phyloP scores from a whole-genome alignment of 2,329 filamentous ascomycete species.

The Fusarium vanettenii region DNA sequence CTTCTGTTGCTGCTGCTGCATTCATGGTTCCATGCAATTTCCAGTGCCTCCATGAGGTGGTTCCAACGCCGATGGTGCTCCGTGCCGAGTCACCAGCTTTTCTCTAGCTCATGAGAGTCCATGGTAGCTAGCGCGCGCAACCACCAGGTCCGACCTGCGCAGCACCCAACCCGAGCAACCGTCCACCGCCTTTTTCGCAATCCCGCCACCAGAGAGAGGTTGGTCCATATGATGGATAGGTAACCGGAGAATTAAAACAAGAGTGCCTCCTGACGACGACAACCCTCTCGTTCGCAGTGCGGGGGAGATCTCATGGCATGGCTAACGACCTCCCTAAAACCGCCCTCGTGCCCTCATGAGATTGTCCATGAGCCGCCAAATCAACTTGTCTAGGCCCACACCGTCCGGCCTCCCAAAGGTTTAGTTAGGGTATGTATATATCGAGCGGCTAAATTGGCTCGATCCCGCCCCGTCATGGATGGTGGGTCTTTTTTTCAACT shows the following conservation, averaged over 20 bases:
- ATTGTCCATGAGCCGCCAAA: constrained; percentile 15
- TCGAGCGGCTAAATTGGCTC: constrained; percentile 43
- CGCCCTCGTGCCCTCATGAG: constrained; percentile 22
- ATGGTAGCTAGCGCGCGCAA: constrained; percentile 29
- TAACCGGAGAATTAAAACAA: neutral
- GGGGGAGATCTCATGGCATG: constrained; percentile 17
- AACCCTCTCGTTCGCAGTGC: constrained; percentile 3
- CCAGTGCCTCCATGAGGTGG: constrained; percentile 9
- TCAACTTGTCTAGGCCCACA: constrained; percentile 25
- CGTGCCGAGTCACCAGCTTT: constrained; percentile 28
- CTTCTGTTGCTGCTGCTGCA: constrained; percentile 15
- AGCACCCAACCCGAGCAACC: constrained; percentile 3
- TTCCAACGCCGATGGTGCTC: constrained; percentile 30
- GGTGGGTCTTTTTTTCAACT: constrained; percentile 42
- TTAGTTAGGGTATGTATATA: constrained; percentile 43
- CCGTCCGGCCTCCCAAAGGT: neutral
- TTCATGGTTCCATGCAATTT: constrained; percentile 40
- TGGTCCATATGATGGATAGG: neutral
- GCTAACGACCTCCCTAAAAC: constrained; percentile 2
- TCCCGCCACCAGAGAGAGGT: constrained; percentile 10
- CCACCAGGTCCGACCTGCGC: constrained; percentile 1
- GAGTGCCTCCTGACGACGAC: neutral
- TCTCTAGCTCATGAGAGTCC: constrained; percentile 21
- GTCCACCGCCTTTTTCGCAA: constrained; percentile 37
- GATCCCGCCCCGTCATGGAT: constrained; percentile 42